Evolutionary conservation across 2,329 filamentous ascomycete species (phyloP), one percentile per base, ranked within the genome.

Genomic region (Paecilomyces sp.): DNA sequence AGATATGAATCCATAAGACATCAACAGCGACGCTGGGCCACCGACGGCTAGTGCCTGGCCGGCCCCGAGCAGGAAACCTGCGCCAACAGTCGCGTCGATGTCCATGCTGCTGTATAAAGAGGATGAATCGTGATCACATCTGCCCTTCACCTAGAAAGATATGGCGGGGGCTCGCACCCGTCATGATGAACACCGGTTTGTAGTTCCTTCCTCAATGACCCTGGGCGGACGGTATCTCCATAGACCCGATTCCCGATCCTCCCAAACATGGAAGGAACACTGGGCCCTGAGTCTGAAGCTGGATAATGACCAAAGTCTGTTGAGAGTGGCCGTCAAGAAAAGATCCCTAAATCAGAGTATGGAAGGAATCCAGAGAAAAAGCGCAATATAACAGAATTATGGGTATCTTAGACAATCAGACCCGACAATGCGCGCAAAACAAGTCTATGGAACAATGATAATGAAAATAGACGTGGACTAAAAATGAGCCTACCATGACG

Each of bases 61-160:
- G 1, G 81, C 80, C 54, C 80, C 80, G 11, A 85, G 74, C 68
- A 85, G 84, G 0, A 84, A 70, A 60, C 82, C 82, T 2, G 81
- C 83, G 47, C 80, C 79, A 60, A 85, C 85, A 4, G 82, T 83
- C 59, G 83, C 82, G 58, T 82, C 82, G 13, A 86, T 76, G 15
- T 83, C 83, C 60, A 85, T 84, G n/a, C 50, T 22, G 31, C 41
- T n/a, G 22, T 18, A 28, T 24, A 56, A 11, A 12, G 15, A 15
- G 8, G 9, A 53, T 53, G 34, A 22, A 25, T 15, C 15, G 24
- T 28, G 25, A 6, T 11, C 9, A 34, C 33, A 12, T 50, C n/a
- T 50, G 33, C n/a, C 5, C 54, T 15, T 56, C 31, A 11, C 8
- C 31, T 8, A 9, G 15, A 47, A 47, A 47, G 3, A 47, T 18